Conservation (phyloP, 73 alveolate species). For the Uronychia binucleata region DNA sequence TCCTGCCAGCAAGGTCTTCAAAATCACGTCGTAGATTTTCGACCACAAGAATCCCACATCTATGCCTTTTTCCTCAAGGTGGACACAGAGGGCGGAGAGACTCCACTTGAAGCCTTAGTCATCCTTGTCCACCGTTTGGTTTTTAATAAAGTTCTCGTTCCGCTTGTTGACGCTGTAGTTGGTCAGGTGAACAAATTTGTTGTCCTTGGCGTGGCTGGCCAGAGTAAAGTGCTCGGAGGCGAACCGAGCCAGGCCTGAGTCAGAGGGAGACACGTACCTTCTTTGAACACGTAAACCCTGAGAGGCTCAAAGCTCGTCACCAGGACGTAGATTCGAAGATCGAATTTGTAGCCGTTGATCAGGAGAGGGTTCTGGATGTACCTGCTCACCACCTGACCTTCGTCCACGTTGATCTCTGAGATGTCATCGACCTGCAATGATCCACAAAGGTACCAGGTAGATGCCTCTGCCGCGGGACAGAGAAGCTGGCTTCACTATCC, state of each 20-base stretch:
- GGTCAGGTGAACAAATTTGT: slow-evolving; percentile 87
- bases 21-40: slow-evolving; percentile 30
- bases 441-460: slow-evolving; percentile 40
- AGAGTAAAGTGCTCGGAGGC: slow-evolving; percentile 76
- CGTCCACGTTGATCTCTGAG: slow-evolving; percentile 45
- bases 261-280: slow-evolving; percentile 48
- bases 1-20: slow-evolving; percentile 9
- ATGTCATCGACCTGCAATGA: slow-evolving; percentile 52
- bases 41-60: slow-evolving; percentile 38
- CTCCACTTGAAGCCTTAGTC: slow-evolving; percentile 56
- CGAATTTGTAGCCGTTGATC: slow-evolving; percentile 87
- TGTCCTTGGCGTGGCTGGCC: slow-evolving; percentile 35
- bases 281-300: slow-evolving; percentile 86
- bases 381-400: slow-evolving; percentile 62
- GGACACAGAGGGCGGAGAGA: slow-evolving; percentile 23
- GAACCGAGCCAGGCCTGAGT: slow-evolving; percentile 85
- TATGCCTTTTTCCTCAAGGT: slow-evolving; percentile 32
- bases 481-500: slow-evolving; percentile 98
- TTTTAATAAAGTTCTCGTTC: slow-evolving; percentile 79
- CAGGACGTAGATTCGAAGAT: slow-evolving; percentile 88
- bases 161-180: slow-evolving; percentile 90
- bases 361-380: slow-evolving; percentile 87
- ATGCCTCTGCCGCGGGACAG: slow-evolving; percentile 96
- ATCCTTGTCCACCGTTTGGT: slow-evolving; percentile 75
- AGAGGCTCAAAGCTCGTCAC: slow-evolving; percentile 89